These are phyloP conservation scores for Biscogniauxia marginata DNA, from an alignment of 2,329 filamentous ascomycete species.

Conservation along the genomic window DNA sequence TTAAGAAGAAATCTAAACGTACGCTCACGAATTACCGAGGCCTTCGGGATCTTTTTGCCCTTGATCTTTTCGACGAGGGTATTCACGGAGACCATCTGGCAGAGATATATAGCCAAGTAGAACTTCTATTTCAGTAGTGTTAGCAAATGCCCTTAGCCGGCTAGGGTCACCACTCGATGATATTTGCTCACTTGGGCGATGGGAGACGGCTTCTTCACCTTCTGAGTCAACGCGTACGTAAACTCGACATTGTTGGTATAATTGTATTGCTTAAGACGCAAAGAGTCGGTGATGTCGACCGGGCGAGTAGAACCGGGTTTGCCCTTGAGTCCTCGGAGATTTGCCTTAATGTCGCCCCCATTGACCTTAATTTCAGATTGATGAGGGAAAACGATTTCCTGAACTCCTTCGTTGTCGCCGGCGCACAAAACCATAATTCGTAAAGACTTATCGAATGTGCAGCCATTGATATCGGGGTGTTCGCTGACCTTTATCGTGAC, in stretches of 20 bases:
- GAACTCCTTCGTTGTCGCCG: constrained; percentile 57
- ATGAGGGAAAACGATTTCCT: constrained; percentile 85
- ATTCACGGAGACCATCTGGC: constrained; percentile 68
- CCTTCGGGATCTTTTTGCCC: constrained; percentile 73
- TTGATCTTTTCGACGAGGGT: constrained; percentile 67
- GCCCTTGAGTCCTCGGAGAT: constrained; percentile 91
- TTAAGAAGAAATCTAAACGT: constrained; percentile 36
- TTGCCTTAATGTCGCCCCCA: constrained; percentile 83
- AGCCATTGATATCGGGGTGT: constrained; percentile 50
- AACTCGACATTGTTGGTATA: constrained; percentile 80
- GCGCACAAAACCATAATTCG: constrained; percentile 85
- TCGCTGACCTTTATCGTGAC: constrained; percentile 50
- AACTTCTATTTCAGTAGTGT: constrained; percentile 57
- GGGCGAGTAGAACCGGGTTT: constrained; percentile 93
- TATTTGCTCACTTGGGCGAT: constrained; percentile 28
- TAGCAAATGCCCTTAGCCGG: constrained; percentile 12
- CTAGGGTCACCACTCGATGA: constrained; percentile 16
- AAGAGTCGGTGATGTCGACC: constrained; percentile 78
- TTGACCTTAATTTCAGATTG: constrained; percentile 94
- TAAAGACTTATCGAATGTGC: constrained; percentile 60
- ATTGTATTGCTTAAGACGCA: constrained; percentile 64
- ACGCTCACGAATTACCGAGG: constrained; percentile 83
- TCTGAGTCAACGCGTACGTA: constrained; percentile 88
- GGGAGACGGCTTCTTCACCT: constrained; percentile 54
- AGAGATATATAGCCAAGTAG: constrained; percentile 72